Conservation (phyloP, 306 rosid species). For the Pachyrhizus erosus region DNA sequence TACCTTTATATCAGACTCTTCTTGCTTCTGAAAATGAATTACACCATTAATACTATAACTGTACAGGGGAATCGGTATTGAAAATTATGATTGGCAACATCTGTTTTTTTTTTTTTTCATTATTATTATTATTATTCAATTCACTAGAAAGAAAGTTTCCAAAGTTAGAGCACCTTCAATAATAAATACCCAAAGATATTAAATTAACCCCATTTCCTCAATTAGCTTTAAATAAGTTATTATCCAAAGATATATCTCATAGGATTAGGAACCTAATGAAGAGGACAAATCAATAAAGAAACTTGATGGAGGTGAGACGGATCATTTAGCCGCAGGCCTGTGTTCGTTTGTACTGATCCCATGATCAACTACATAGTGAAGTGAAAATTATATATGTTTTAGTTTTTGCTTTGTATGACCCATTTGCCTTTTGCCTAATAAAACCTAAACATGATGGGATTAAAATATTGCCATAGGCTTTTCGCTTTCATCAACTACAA, state of each 20-base stretch:
- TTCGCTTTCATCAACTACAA: constrained; percentile 39
- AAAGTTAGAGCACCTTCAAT: constrained; percentile 2
- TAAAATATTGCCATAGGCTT: constrained; percentile 33
- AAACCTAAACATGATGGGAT: constrained; percentile 26
- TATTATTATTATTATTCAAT: no score
- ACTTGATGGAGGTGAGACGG: constrained; percentile 32
- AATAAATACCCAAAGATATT: background rate
- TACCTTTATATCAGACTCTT: background rate
- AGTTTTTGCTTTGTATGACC: constrained; percentile 31
- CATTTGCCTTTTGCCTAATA: constrained; percentile 40
- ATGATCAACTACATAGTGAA: constrained; percentile 27
- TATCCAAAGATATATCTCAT: constrained; percentile 2
- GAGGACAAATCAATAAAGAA: constrained; percentile 12
- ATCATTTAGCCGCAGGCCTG: constrained; percentile 38
- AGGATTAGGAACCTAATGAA: constrained; percentile 22
- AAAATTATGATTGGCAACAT: background rate
- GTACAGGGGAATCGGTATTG: background rate
- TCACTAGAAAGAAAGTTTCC: background rate
- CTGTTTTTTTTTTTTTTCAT: background rate
- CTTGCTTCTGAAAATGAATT: background rate
- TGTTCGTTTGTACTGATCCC: constrained; percentile 45
- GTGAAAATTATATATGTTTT: constrained; percentile 16
- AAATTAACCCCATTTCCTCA: background rate
- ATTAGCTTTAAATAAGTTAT: constrained; percentile 15
- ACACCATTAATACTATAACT: background rate